These are phyloP conservation scores for Talaromyces sp. DNA, from an alignment of 2,329 filamentous ascomycete species.

Conservation along the genomic window DNA sequence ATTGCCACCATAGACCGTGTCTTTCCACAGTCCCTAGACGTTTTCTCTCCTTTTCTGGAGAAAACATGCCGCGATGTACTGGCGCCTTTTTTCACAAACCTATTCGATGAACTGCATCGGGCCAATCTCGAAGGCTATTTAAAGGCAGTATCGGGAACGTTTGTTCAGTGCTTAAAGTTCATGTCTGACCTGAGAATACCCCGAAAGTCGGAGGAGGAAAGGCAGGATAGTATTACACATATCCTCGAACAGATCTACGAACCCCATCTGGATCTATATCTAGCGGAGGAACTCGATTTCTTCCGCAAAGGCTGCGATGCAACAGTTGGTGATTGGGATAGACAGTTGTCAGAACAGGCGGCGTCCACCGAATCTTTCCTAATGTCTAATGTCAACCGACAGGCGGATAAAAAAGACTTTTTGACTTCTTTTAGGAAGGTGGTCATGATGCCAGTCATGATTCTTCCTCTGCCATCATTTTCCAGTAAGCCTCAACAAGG, in stretches of 20 bases:
- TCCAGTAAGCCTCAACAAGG: slow-evolving; percentile 50
- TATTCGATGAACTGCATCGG: slow-evolving; percentile 84
- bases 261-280: slow-evolving; percentile 86
- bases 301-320: slow-evolving; percentile 72
- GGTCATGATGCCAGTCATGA: slow-evolving; percentile 97
- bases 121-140: slow-evolving; percentile 71
- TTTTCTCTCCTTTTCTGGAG: slow-evolving; percentile 74
- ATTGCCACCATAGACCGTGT: slow-evolving; percentile 72
- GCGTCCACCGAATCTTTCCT: slow-evolving; percentile 87
- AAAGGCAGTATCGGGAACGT: slow-evolving; percentile 79
- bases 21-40: slow-evolving; percentile 65
- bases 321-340: slow-evolving; percentile 82
- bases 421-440: slow-evolving; percentile 96
- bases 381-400: slow-evolving; percentile 91
- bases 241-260: slow-evolving; percentile 74
- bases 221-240: slow-evolving; percentile 60
- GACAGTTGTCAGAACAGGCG: slow-evolving; percentile 84
- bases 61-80: slow-evolving; percentile 77
- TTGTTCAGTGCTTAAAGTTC: slow-evolving; percentile 78
- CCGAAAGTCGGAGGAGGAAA: slow-evolving; percentile 52
- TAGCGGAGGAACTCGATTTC: slow-evolving; percentile 83
- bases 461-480: slow-evolving; percentile 60
- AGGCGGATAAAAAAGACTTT: slow-evolving; percentile 95
- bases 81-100: slow-evolving; percentile 74
- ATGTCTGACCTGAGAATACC: slow-evolving; percentile 65